Evolutionary conservation across 768 basidiomycete genomes (phyloP), one percentile per base, ranked within the genome.

Genomic region (Pleurotus ostreatus): DNA sequence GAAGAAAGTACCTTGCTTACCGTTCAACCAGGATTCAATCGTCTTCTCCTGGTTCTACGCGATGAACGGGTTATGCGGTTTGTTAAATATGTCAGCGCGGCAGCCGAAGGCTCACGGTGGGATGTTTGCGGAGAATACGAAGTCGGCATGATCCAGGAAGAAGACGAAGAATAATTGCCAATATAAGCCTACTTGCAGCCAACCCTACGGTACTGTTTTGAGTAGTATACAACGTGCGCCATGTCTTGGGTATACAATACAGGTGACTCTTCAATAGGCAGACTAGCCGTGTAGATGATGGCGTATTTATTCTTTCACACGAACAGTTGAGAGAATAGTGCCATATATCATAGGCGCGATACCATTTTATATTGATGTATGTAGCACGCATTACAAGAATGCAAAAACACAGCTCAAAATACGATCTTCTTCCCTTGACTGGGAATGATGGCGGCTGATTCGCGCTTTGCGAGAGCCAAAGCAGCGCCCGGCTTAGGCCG

Each of bases 51-150:
- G 38, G 95, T 98, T 20, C 74, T 98, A 56, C 82, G 96, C 13
- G 96, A 98, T 69, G 90, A 94, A 65, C 83, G 89, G 16, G 94
- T 98, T 46, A 87, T 98, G 85, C 83, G 83, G 41, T 98, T 98
- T 68, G 92, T 95, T 60, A 98, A 98, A 69, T 98, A 98, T 64
- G 83, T 98, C 16, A 90, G 89, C 23, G 92, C 91, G 13, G 84
- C 86, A 1, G 96, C 96, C 0, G 83, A 86, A 51, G 92, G 94
- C 7, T 94, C 92, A 25, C 76, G 96, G 54, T 98, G 94, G 94
- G 96, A 98, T 67, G 74, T 98, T 9, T 92, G 86, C 60, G 88
- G 86, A 3, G 96, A 98, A 72, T 98, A 89, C 68, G 92, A 94
- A 65, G 86, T 97, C 8, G 94, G 92, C 2, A 84, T 88, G 75